phyloP scores from a whole-genome alignment of 129 eudicot species.

The Tanacetum coccineum region DNA sequence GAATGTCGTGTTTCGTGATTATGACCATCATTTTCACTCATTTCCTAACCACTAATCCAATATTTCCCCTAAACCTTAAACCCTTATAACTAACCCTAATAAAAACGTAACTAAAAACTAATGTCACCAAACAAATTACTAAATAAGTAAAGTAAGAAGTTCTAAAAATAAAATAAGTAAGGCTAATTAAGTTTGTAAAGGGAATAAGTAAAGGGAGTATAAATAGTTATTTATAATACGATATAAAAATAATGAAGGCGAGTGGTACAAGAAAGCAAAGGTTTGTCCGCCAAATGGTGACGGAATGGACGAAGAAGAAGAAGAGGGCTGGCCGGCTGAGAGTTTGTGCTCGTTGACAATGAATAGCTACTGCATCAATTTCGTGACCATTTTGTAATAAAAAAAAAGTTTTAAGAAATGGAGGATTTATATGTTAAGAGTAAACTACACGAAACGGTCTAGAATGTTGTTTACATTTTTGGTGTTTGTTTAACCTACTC shows the following conservation, averaged over 20 bases:
- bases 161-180: too few relatives aligned
- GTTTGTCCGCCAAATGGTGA: conserved; percentile 54
- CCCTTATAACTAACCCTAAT: background rate
- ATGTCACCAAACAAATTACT: too few relatives aligned
- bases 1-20: conserved; percentile 51
- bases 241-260: conserved; percentile 14
- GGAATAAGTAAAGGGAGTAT: background rate
- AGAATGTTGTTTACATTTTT: too few relatives aligned
- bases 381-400: conserved; percentile 8
- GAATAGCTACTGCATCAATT: conserved; percentile 42
- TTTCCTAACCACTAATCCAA: conserved; percentile 20
- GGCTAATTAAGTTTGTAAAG: too few relatives aligned
- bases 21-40: conserved; percentile 50
- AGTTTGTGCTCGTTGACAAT: conserved; percentile 26
- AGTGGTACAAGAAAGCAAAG: conserved; percentile 30
- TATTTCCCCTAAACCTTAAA: conserved; percentile 7
- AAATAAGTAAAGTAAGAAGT: too few relatives aligned
- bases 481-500: too few relatives aligned
- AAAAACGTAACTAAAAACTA: too few relatives aligned
- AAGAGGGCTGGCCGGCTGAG: conserved; percentile 30
- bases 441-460: too few relatives aligned
- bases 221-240: conserved; percentile 6
- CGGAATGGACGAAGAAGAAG: conserved; percentile 40
- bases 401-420: background rate
- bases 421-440: background rate